Conservation (phyloP, 768 basidiomycete species). For the Glaciozyma martinii region DNA sequence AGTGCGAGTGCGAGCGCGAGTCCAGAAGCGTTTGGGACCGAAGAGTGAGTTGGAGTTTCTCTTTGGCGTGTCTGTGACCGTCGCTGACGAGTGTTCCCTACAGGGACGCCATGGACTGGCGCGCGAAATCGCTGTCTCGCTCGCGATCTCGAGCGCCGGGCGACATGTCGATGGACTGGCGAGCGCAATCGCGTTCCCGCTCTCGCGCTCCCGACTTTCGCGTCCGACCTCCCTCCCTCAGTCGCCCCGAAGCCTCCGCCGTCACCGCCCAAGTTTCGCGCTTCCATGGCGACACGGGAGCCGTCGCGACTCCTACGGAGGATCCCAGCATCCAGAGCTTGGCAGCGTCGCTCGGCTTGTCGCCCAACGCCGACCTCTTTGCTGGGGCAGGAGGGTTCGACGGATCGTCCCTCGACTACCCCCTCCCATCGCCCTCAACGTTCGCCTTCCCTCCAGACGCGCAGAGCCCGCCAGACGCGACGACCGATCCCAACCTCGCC, state of each 20-base stretch:
- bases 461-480: neutral
- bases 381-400: neutral
- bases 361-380: constrained; percentile 3
- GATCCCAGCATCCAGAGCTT: constrained; percentile 11
- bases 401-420: neutral
- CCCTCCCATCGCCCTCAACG: neutral
- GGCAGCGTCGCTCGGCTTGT: constrained; percentile 23
- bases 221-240: constrained; percentile 8
- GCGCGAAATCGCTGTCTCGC: constrained; percentile 28
- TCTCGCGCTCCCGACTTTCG: constrained; percentile 37
- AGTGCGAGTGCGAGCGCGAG: constrained; percentile 19
- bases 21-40: constrained; percentile 11
- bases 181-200: constrained; percentile 47
- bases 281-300: constrained; percentile 22
- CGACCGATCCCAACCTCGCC: constrained; percentile 21
- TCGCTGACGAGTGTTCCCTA: constrained; percentile 30
- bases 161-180: constrained; percentile 74
- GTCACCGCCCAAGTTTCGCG: constrained; percentile 27
- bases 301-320: constrained; percentile 2
- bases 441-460: constrained; percentile 10
- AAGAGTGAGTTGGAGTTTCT: constrained; percentile 34
- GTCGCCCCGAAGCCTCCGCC: constrained; percentile 10
- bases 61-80: constrained; percentile 36
- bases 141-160: constrained; percentile 35
- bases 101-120: constrained; percentile 35